Evolutionary conservation across 73 alveolate genomes (phyloP).

Genomic region (Breviolum minutum): DNA sequence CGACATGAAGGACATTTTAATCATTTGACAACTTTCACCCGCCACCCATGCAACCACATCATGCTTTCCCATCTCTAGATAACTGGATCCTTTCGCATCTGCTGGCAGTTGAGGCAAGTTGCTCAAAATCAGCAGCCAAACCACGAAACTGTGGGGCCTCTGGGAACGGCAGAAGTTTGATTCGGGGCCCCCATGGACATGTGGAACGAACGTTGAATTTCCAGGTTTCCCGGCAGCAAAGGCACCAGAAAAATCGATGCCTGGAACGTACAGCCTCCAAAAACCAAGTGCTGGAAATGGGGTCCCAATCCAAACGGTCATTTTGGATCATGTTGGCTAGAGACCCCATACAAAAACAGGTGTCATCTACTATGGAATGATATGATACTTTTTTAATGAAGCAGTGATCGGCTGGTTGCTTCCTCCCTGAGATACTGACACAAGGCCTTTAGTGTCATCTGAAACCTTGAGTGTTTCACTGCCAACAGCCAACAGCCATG

Average conservation of each 20-base stretch:
- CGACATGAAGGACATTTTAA: too few relatives aligned
- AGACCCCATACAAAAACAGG: neutral
- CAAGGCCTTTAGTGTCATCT: constrained; percentile 11
- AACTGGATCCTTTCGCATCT: neutral
- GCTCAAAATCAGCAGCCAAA: constrained; percentile 29
- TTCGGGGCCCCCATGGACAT: too few relatives aligned
- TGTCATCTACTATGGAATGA: too few relatives aligned
- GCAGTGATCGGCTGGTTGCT: neutral
- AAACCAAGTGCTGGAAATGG: neutral
- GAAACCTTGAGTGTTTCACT: neutral
- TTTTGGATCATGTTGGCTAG: too few relatives aligned
- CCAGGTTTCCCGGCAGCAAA: constrained; percentile 35
- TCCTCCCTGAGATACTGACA: neutral
- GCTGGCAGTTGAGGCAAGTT: neutral
- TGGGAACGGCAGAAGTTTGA: too few relatives aligned
- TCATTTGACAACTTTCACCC: too few relatives aligned
- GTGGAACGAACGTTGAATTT: too few relatives aligned
- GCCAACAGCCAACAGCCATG: neutral
- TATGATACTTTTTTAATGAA: neutral
- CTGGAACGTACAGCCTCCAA: constrained; percentile 74
- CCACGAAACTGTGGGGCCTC: constrained; percentile 45
- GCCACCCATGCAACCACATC: too few relatives aligned
- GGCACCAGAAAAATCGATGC: constrained; percentile 75
- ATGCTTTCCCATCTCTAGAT: too few relatives aligned
- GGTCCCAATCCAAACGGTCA: neutral